Evolutionary conservation across 495 filamentous ascomycete genomes (phyloP).

Genomic region (Aspergillus indologenus): DNA sequence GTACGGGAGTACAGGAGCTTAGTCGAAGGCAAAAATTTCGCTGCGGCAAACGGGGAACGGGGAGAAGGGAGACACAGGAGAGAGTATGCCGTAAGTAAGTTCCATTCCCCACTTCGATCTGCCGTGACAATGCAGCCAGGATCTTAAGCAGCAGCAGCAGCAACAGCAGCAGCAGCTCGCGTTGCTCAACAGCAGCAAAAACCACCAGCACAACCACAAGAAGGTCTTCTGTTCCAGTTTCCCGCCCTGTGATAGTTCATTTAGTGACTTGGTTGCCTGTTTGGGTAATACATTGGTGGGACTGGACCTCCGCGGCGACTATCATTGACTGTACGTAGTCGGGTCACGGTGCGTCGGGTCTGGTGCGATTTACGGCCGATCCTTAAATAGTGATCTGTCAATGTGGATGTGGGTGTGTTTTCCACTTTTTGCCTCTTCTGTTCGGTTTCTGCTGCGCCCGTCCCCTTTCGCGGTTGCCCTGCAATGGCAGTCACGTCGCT

Average conservation of each 20-base stretch:
- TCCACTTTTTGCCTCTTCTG: not conserved
- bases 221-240: too few species aligned
- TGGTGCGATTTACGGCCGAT: slow-evolving; percentile 13
- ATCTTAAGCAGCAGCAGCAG: slow-evolving; percentile 6
- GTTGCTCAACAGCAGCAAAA: not conserved
- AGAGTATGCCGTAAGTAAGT: too few species aligned
- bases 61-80: too few species aligned
- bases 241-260: not conserved
- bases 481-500: not conserved
- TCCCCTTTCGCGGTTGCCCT: not conserved
- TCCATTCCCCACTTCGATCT: slow-evolving; percentile 8
- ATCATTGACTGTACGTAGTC: slow-evolving; percentile 10
- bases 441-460: not conserved
- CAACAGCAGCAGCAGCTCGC: not conserved
- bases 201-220: too few species aligned
- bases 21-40: not conserved
- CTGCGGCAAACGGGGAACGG: slow-evolving; percentile 1
- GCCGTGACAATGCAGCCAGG: slow-evolving; percentile 8
- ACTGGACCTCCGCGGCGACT: slow-evolving; percentile 6
- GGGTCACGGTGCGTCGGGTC: slow-evolving; percentile 7
- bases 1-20: not conserved
- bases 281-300: slow-evolving; percentile 15
- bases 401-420: not conserved
- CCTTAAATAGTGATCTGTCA: slow-evolving; percentile 9
- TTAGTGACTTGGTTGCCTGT: slow-evolving; percentile 10